phyloP scores from a whole-genome alignment of 148 eudicot species.

The Polygonum aviculare region DNA sequence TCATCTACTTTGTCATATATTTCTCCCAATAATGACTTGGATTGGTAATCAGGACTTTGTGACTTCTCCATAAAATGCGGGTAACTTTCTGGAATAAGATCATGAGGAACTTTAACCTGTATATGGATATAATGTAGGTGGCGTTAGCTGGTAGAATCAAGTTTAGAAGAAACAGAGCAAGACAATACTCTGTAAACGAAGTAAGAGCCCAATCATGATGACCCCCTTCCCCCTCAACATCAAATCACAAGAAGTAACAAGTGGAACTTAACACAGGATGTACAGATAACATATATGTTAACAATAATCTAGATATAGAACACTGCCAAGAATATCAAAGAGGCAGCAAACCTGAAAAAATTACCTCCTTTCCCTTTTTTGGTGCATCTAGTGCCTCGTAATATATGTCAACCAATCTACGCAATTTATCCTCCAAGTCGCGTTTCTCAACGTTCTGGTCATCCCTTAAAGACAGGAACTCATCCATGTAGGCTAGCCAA shows the following conservation, averaged over 20 bases:
- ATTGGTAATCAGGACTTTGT: conserved; percentile 16
- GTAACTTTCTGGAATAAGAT: conserved; percentile 22
- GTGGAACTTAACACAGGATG: background rate
- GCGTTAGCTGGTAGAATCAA: background rate
- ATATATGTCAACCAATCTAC: conserved; percentile 40
- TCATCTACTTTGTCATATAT: conserved; percentile 32
- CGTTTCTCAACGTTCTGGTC: conserved; percentile 18
- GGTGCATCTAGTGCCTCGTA: conserved; percentile 81
- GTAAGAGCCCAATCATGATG: background rate
- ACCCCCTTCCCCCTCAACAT: background rate
- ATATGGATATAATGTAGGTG: background rate
- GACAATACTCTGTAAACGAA: background rate
- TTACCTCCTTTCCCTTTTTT: conserved; percentile 57
- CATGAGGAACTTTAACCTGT: conserved; percentile 41
- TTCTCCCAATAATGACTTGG: conserved; percentile 50
- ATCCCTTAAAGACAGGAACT: conserved; percentile 32
- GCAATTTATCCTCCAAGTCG: conserved; percentile 22
- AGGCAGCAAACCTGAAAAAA: background rate
- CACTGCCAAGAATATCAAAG: background rate
- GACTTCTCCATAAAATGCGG: conserved; percentile 53
- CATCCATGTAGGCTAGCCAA: conserved; percentile 53
- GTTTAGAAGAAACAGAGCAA: background rate
- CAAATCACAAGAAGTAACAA: background rate
- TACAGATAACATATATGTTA: background rate
- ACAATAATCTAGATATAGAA: background rate